Conservation (phyloP, 495 filamentous ascomycete genomes). For the Clohesyomyces aquaticus region DNA sequence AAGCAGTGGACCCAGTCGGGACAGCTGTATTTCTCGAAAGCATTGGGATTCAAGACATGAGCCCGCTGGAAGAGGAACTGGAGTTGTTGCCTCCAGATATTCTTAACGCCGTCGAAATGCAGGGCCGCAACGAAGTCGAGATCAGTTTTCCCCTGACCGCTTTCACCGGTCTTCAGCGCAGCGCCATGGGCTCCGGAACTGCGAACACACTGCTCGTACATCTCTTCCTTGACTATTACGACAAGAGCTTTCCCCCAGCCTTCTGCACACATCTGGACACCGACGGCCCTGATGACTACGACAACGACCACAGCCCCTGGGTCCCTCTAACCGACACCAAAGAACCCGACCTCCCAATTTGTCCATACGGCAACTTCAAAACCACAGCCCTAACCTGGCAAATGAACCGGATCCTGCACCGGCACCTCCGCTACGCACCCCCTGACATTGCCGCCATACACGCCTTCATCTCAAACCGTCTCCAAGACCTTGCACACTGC, state of each 20-base stretch:
- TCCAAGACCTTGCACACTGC: conserved; percentile 11
- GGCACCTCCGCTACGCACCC: conserved; percentile 11
- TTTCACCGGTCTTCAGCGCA: conserved; percentile 25
- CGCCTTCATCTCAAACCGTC: conserved; percentile 5
- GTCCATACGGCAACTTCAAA: conserved; percentile 3
- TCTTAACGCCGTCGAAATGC: conserved; percentile 33
- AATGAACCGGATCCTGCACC: conserved; percentile 27
- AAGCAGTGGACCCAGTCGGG: conserved; percentile 28
- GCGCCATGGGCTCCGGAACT: conserved; percentile 20
- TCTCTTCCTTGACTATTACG: conserved; percentile 13
- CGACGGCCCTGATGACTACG: neutral
- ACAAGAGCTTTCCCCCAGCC: conserved; percentile 4
- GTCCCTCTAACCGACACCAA: conserved; percentile 1
- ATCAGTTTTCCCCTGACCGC: conserved; percentile 36
- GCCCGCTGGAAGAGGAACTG: conserved; percentile 35
- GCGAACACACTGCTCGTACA: conserved; percentile 33
- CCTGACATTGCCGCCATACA: conserved; percentile 22
- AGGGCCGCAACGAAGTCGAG: conserved; percentile 31
- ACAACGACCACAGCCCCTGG: conserved; percentile 28
- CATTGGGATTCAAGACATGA: conserved; percentile 28
- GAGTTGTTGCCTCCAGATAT: conserved; percentile 26
- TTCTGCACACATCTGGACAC: conserved; percentile 44
- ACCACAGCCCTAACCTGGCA: conserved; percentile 33
- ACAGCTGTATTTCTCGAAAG: conserved; percentile 26
- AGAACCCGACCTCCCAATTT: conserved; percentile 14